Conservation (phyloP, 495 filamentous ascomycete species). For the Bacidia rubella region DNA sequence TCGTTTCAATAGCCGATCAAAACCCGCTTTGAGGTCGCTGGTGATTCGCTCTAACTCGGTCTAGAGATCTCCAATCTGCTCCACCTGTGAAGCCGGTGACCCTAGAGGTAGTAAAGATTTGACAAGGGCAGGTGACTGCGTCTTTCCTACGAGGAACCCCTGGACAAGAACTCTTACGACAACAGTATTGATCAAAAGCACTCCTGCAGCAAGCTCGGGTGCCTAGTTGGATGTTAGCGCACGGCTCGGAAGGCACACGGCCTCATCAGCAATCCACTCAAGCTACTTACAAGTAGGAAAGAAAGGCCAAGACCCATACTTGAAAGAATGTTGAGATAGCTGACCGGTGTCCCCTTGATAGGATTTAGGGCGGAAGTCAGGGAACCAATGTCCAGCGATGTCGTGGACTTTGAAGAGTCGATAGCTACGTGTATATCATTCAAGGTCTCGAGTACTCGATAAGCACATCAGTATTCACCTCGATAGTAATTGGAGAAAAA, state of each 20-base stretch:
- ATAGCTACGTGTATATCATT: neutral
- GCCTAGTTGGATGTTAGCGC: neutral
- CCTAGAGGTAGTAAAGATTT: neutral
- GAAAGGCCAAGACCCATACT: neutral
- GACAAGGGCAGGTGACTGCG: neutral
- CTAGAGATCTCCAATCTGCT: neutral
- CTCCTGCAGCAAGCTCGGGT: neutral
- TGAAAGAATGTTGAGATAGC: neutral
- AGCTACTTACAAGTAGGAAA: neutral
- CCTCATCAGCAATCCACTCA: neutral
- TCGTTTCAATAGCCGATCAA: neutral
- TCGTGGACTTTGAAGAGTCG: neutral
- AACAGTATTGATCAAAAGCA: neutral
- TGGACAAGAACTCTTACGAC: neutral
- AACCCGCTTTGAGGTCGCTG: neutral
- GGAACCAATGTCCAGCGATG: neutral
- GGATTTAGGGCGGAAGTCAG: neutral
- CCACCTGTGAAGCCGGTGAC: neutral
- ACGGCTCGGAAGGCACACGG: neutral
- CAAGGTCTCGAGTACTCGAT: neutral
- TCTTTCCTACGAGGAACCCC: neutral
- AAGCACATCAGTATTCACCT: neutral
- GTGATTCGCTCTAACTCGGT: neutral
- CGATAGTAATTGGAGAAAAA: conserved; percentile 8
- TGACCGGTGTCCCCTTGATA: neutral